Conservation (phyloP, 108 stramenopile species). For the Nannochloropsis granulata region DNA sequence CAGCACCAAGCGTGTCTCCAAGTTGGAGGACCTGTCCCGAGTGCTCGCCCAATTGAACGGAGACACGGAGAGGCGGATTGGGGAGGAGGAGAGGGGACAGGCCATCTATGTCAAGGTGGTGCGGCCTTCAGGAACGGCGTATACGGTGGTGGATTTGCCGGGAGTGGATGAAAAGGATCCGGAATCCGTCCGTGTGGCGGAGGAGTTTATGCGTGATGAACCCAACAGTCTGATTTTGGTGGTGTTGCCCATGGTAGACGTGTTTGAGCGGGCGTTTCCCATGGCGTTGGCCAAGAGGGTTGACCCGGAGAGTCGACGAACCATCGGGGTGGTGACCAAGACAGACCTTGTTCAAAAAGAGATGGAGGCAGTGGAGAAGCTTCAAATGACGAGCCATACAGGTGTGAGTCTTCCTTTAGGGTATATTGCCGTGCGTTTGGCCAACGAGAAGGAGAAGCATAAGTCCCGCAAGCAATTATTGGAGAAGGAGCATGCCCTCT, state of each 20-base stretch:
- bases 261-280: background rate
- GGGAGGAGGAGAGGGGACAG: background rate
- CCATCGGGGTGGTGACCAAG: slow-evolving; percentile 10
- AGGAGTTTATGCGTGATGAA: background rate
- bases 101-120: background rate
- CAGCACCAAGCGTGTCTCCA: background rate
- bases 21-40: background rate
- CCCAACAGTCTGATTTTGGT: background rate
- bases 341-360: background rate
- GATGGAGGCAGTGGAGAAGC: background rate
- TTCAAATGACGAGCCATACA: background rate
- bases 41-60: background rate
- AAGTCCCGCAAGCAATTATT: background rate
- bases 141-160: slow-evolving; percentile 4
- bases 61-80: background rate
- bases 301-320: background rate
- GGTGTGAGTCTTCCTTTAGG: background rate
- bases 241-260: background rate
- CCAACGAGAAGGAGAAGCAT: background rate
- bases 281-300: background rate
- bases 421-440: background rate
- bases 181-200: background rate
- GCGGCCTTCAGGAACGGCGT: background rate
- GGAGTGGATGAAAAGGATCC: background rate
- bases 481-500: background rate